These are phyloP conservation scores for Colletotrichum scovillei DNA, from an alignment of 2,329 filamentous ascomycete genomes.

Conservation along the genomic window DNA sequence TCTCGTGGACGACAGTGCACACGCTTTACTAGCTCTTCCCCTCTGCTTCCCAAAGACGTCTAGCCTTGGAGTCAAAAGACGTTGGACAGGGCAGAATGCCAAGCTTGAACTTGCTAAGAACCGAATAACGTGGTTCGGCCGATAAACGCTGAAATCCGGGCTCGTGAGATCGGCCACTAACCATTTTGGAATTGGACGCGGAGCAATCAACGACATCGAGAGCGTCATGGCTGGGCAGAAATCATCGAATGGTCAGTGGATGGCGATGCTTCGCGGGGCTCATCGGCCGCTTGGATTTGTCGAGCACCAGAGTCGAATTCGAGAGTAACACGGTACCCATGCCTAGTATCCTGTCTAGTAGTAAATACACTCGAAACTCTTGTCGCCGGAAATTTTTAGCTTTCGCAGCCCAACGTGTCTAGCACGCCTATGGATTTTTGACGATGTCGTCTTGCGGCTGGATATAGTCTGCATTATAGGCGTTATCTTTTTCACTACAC, in stretches of 20 bases:
- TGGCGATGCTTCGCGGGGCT: neutral
- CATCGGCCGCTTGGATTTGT: neutral
- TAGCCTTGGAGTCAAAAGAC: neutral
- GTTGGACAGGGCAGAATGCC: constrained; percentile 1
- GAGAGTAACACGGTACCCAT: neutral
- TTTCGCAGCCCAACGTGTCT: neutral
- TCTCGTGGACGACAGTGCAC: constrained; percentile 6
- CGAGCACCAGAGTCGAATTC: neutral
- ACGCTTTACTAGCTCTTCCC: neutral
- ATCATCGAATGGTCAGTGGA: neutral
- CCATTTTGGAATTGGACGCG: neutral
- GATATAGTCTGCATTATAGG: neutral
- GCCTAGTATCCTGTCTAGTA: neutral
- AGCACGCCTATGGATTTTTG: too few relatives aligned
- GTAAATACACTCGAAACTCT: neutral
- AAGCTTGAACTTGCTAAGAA: neutral
- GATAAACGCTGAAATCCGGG: neutral
- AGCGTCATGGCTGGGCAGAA: neutral
- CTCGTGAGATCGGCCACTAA: neutral
- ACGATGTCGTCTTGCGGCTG: neutral
- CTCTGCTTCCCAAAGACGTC: neutral
- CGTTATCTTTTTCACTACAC: neutral
- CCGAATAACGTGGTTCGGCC: constrained; percentile 3
- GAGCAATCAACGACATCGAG: neutral
- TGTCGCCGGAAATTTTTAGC: neutral